Evolutionary conservation across 2,329 filamentous ascomycete genomes (phyloP), one percentile per base, ranked within the genome.

Genomic region (Stachybotrys chartarum): DNA sequence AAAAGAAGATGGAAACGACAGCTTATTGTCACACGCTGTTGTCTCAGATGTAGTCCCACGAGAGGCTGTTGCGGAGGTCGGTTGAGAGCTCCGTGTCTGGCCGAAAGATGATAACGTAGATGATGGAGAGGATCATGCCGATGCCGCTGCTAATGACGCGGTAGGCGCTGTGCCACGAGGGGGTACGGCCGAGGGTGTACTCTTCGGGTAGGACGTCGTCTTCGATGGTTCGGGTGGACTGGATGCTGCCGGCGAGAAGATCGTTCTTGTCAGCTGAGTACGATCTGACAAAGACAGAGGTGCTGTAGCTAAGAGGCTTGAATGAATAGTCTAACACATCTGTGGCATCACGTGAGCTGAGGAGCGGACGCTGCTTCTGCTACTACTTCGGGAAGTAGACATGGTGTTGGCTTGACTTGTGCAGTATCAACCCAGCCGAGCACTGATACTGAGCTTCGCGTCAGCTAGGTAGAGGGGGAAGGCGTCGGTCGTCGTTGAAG

Each of bases 101-200:
- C 1, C 68, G 70, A 30, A 79, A 74, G 1, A 82, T 56, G 7
- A 87, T 78, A 1, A 84, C 82, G 60, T 82, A 84, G 1, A 84
- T 61, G 0, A 82, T 83, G 0, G 82, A 82, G 1, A 84, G 56
- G 0, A 84, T 79, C 78, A 88, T 87, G 54, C 85, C 82, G 0
- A 90, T 88, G 30, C 86, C 86, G 62, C 79, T 85, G 12, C 86
- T 86, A 32, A 89, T 84, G 6, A 89, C 84, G 12, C 85, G 78
- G 65, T 85, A 87, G 1, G 83, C 82, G 61, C 80, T 84, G 30
- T 75, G 74, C 83, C 84, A 87, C 55, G 72, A 79, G 52, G 88
- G 77, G 16, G 76, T 84, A 18, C 85, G 76, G 1, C 83, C 84
- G 24, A 78, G 70, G 0, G 76, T 75, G 0, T 81, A 80, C 1